These are phyloP conservation scores for Patellaria atrata DNA, from an alignment of 495 filamentous ascomycete species.

Conservation along the genomic window DNA sequence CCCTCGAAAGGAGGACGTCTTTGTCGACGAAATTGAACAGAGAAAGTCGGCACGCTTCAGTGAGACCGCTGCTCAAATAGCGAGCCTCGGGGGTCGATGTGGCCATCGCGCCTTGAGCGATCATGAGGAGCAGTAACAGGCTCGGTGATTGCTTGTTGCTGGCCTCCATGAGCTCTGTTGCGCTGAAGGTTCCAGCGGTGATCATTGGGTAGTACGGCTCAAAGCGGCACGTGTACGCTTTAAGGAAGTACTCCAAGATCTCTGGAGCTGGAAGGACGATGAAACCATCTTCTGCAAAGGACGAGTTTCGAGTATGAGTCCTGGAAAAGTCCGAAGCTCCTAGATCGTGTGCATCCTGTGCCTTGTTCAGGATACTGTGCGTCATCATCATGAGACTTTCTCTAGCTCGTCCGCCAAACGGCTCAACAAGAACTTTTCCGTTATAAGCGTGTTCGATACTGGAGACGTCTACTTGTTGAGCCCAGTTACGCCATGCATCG, in stretches of 20 bases:
- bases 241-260: constrained; percentile 8
- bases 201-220: constrained; percentile 12
- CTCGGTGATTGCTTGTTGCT: constrained; percentile 4
- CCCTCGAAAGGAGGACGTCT: constrained; percentile 5
- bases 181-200: constrained; percentile 1
- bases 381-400: too few species aligned
- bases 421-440: too few species aligned
- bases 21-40: constrained; percentile 10
- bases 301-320: too few species aligned
- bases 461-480: too few species aligned
- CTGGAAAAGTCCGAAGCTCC: too few species aligned
- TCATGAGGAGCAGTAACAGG: constrained; percentile 14
- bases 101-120: constrained; percentile 13
- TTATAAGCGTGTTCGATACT: too few species aligned
- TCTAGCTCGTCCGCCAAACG: too few species aligned
- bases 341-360: too few species aligned
- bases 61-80: constrained; percentile 11
- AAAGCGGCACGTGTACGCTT: constrained; percentile 9
- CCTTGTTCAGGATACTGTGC: too few species aligned
- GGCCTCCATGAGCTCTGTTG: constrained; percentile 6
- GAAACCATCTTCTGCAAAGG: too few species aligned
- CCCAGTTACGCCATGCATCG: too few species aligned
- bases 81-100: constrained; percentile 6
- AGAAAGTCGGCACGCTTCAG: constrained; percentile 14
- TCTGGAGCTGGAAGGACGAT: constrained; percentile 4